Evolutionary conservation across 1,139 yeast species (phyloP).

Genomic region (Protomyces pachydermus): DNA sequence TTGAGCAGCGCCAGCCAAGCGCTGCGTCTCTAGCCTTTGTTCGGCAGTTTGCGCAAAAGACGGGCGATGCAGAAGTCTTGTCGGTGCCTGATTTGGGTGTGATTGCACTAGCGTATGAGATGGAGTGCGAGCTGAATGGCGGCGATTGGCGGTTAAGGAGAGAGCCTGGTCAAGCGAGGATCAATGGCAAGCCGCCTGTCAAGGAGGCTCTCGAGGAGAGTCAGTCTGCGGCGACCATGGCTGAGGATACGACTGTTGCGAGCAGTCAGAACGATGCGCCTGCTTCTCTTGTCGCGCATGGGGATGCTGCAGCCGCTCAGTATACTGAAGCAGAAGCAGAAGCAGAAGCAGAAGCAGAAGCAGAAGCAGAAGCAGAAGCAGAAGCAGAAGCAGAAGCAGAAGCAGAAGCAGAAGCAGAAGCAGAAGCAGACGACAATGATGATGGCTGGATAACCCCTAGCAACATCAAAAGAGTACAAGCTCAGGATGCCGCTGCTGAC

Average conservation of each 20-base stretch:
- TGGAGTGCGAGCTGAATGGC: conserved; percentile 64
- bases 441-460: conserved; percentile 97
- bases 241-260: conserved; percentile 28
- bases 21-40: conserved; percentile 60
- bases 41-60: conserved; percentile 67
- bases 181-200: conserved; percentile 33
- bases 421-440: conserved; percentile 43
- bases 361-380: conserved; percentile 19
- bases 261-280: conserved; percentile 22
- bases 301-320: not conserved
- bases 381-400: not conserved
- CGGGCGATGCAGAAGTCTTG: conserved; percentile 87
- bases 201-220: conserved; percentile 28
- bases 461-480: conserved; percentile 52
- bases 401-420: conserved; percentile 40
- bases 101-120: conserved; percentile 82
- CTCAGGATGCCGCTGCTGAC: conserved; percentile 41
- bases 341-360: conserved; percentile 3
- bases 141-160: conserved; percentile 68
- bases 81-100: conserved; percentile 89
- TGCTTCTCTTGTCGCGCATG: conserved; percentile 16
- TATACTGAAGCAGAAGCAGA: not conserved
- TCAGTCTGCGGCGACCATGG: not conserved
- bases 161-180: conserved; percentile 60
- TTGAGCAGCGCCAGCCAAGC: conserved; percentile 63